phyloP scores from a whole-genome alignment of 305 asterid genomes.

The Plantago lanceolata region DNA sequence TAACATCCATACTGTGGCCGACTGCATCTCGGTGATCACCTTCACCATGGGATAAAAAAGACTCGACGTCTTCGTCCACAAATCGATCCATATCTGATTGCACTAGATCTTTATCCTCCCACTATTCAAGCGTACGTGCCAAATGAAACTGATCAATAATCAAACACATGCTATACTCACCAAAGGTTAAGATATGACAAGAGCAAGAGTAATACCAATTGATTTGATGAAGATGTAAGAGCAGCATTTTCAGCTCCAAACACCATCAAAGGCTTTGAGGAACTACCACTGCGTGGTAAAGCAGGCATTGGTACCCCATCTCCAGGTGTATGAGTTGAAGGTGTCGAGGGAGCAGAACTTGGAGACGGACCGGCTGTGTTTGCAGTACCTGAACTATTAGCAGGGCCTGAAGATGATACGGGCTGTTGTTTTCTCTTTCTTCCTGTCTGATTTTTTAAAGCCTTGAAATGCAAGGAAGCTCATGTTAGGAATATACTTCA shows the following conservation, averaged over 20 bases:
- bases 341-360: constrained; percentile 98
- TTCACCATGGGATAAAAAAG: constrained; percentile 84
- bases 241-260: constrained; percentile 79
- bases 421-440: constrained; percentile 88
- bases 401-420: constrained; percentile 91
- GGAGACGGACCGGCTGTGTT: constrained; percentile 99
- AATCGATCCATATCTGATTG: constrained; percentile 97
- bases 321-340: constrained; percentile 96
- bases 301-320: constrained; percentile 75
- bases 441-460: constrained; percentile 87
- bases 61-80: constrained; percentile 95
- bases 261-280: constrained; percentile 82
- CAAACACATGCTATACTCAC: constrained; percentile 14
- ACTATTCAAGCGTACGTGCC: constrained; percentile 44
- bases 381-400: constrained; percentile 97
- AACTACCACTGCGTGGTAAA: constrained; percentile 78
- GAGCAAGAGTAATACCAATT: constrained; percentile 53
- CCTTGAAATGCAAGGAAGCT: constrained; percentile 50
- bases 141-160: constrained; percentile 27
- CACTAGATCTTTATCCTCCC: constrained; percentile 95
- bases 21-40: constrained; percentile 84
- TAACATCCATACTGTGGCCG: constrained; percentile 84
- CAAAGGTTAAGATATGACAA: constrained; percentile 15
- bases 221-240: constrained; percentile 89
- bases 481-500: constrained; percentile 35